These are phyloP conservation scores for Fusarium globosum DNA, from an alignment of 2,329 filamentous ascomycete species.

Conservation along the genomic window DNA sequence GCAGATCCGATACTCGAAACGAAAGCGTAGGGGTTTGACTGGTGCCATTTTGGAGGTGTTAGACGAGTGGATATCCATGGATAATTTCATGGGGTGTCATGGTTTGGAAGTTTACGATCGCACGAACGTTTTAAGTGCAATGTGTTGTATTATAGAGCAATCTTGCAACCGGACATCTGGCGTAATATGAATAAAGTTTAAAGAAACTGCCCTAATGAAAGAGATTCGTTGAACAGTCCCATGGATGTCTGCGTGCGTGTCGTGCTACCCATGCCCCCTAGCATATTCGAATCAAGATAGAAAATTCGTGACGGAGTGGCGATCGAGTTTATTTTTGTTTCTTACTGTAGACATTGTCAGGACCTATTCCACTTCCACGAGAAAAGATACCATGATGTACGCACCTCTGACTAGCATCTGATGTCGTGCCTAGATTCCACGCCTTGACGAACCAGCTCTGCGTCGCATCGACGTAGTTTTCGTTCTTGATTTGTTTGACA, in stretches of 20 bases:
- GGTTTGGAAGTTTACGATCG: not conserved
- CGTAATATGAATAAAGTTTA: not conserved
- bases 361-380: not conserved
- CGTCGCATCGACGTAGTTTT: conserved; percentile 79
- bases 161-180: not conserved
- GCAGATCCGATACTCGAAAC: conserved; percentile 10
- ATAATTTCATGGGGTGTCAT: not conserved
- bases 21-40: not conserved
- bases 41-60: not conserved
- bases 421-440: conserved; percentile 65
- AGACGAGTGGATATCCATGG: not conserved
- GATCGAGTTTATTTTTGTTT: conserved; percentile 36
- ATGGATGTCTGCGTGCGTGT: not conserved
- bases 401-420: conserved; percentile 33
- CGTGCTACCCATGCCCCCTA: not conserved
- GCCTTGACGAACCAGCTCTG: conserved; percentile 76
- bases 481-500: conserved; percentile 74
- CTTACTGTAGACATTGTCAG: conserved; percentile 37
- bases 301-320: not conserved
- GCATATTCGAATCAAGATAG: not conserved
- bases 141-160: not conserved
- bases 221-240: not conserved
- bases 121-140: not conserved
- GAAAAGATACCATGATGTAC: not conserved
- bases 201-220: not conserved